Conservation (phyloP, 2,329 filamentous ascomycete genomes). For the Aspergillus brunneoviolaceus region DNA sequence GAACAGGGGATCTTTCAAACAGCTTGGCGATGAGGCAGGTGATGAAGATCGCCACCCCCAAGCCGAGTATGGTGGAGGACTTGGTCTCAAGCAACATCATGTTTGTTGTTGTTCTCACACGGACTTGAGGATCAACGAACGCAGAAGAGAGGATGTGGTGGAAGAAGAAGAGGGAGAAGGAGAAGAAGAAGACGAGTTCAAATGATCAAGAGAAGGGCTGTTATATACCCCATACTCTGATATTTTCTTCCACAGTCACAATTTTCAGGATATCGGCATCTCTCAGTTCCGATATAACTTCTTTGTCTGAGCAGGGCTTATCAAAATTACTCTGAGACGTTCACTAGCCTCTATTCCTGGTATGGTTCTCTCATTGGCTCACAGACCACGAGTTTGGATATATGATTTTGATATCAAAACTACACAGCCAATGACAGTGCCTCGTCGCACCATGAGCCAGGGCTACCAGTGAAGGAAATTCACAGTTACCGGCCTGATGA, state of each 20-base stretch:
- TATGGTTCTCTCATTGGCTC: neutral
- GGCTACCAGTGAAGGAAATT: neutral
- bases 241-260: neutral
- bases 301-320: neutral
- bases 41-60: conserved; percentile 7
- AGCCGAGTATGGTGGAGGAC: conserved; percentile 1
- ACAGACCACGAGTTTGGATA: neutral
- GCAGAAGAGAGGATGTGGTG: neutral
- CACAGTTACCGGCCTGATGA: neutral
- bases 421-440: neutral
- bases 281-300: neutral
- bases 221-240: neutral
- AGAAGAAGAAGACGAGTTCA: neutral
- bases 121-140: neutral
- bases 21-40: conserved; percentile 15
- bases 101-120: neutral
- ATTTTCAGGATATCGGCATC: neutral
- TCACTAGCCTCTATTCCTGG: neutral
- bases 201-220: neutral
- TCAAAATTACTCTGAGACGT: neutral
- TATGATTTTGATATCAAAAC: neutral
- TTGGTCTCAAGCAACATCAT: conserved; percentile 11
- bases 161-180: neutral
- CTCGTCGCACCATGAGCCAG: neutral
- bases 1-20: conserved; percentile 15